These are phyloP conservation scores for Gonapodya prolifera DNA, from an alignment of 192 early-diverging fungal species.

Conservation along the genomic window DNA sequence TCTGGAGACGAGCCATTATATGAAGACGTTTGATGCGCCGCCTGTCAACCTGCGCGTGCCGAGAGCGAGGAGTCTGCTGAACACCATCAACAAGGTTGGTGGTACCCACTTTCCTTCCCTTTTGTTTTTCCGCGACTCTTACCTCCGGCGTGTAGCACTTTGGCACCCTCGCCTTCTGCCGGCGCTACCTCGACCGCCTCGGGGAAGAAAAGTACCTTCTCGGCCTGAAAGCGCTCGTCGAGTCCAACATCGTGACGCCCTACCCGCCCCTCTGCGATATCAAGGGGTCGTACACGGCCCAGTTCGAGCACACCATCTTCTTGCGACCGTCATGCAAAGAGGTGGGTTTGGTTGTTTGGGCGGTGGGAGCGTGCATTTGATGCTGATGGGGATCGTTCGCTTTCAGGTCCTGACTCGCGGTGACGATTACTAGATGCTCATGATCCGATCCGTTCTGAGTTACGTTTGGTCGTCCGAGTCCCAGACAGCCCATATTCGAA, in stretches of 20 bases:
- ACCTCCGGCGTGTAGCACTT: no score
- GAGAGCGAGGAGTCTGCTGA: slow-evolving; percentile 59
- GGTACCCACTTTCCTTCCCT: no score
- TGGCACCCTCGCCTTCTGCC: slow-evolving; percentile 14
- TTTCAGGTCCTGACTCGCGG: slow-evolving; percentile 5
- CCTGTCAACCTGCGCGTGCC: slow-evolving; percentile 32
- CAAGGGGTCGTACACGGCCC: slow-evolving; percentile 83
- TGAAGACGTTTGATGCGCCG: slow-evolving; percentile 39
- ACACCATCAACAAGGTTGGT: slow-evolving; percentile 59
- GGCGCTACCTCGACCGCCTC: slow-evolving; percentile 85
- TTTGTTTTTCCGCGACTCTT: no score
- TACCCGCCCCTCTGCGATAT: slow-evolving; percentile 85
- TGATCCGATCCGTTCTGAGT: no score
- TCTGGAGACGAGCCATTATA: slow-evolving; percentile 85
- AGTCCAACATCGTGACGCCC: slow-evolving; percentile 62
- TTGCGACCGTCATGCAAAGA: slow-evolving; percentile 83
- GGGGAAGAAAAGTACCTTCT: slow-evolving; percentile 83
- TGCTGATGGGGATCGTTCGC: no score
- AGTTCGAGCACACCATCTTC: slow-evolving; percentile 92
- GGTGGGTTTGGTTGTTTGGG: no score
- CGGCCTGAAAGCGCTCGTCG: slow-evolving; percentile 73
- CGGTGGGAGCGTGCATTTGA: no score
- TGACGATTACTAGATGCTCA: slow-evolving; percentile 1
- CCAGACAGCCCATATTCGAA: no score
- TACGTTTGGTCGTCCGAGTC: no score